A percentile compares a stretch with the other conserved stretches of the same genome.
Conservation (phyloP, 202 grass and related monocot genomes). For the Miscanthus sacchariflorus region DNA sequence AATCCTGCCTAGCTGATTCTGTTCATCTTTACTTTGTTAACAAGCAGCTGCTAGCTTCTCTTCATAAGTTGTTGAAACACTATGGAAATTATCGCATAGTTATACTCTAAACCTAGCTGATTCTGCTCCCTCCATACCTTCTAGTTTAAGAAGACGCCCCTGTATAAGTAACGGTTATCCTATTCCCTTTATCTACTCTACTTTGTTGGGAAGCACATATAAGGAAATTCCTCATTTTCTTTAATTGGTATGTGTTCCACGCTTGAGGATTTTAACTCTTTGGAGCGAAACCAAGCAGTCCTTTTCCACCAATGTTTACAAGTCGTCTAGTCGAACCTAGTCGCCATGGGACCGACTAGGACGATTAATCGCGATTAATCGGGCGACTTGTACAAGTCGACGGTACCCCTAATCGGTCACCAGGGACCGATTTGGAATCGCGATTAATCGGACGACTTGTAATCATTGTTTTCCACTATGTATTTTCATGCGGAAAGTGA, state of each 20-base stretch:
- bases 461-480: conserved; percentile 34
- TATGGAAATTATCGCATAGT: background rate
- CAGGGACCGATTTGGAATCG: no score
- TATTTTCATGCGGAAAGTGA: conserved; percentile 45
- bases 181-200: conserved; percentile 32
- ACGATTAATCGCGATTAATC: no score
- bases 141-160: background rate
- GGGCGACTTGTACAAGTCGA: no score
- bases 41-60: background rate
- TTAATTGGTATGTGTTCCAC: conserved; percentile 32
- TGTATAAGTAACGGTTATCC: background rate
- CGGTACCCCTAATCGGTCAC: no score
- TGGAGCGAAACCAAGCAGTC: conserved; percentile 42
- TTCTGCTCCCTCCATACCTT: background rate
- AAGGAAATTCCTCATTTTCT: conserved; percentile 25
- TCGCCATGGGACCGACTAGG: no score
- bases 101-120: background rate
- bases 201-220: conserved; percentile 12
- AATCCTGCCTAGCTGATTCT: background rate
- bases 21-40: background rate
- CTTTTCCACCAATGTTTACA: conserved; percentile 28
- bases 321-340: no score
- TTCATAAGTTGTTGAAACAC: conserved; percentile 2
- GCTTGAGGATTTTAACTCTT: conserved; percentile 22
- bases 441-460: no score